Percentiles rank a stretch among this genome's conserved stretches.
phyloP scores from a whole-genome alignment of 2,329 filamentous ascomycete genomes.

The Thyridium curvatum region DNA sequence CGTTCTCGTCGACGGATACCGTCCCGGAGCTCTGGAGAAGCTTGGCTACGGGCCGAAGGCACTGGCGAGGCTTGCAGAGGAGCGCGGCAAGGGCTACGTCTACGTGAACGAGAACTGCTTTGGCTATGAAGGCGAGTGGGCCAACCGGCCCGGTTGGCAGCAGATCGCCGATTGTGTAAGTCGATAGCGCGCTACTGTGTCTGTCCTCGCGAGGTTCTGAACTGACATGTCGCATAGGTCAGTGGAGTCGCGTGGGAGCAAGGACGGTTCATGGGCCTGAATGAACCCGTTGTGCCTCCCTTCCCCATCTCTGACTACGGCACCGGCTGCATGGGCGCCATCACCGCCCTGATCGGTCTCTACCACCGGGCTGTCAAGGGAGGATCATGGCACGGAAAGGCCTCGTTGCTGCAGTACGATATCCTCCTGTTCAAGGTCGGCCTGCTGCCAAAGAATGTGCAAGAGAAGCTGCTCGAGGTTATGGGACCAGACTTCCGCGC shows the following conservation, averaged over 20 bases:
- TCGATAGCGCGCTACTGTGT: conserved; percentile 1
- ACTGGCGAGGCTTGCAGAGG: conserved; percentile 44
- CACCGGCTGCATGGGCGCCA: conserved; percentile 65
- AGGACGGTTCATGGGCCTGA: conserved; percentile 51
- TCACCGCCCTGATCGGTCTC: conserved; percentile 58
- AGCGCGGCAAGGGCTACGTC: conserved; percentile 55
- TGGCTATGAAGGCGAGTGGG: conserved; percentile 59
- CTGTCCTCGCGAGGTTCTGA: no score
- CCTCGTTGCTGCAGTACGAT: conserved; percentile 62
- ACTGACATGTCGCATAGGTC: no score
- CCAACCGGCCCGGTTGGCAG: conserved; percentile 61
- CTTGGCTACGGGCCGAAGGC: conserved; percentile 56
- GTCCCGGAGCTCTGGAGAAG: conserved; percentile 57
- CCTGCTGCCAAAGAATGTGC: conserved; percentile 45
- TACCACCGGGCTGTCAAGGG: conserved; percentile 55
- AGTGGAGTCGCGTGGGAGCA: conserved; percentile 50
- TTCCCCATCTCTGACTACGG: conserved; percentile 62
- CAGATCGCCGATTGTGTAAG: conserved; percentile 60
- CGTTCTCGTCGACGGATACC: conserved; percentile 61
- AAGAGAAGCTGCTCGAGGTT: conserved; percentile 34
- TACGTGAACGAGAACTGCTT: conserved; percentile 70
- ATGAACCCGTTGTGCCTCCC: conserved; percentile 60
- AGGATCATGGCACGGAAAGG: conserved; percentile 60
- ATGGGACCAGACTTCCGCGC: background rate
- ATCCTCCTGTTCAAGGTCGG: conserved; percentile 57